These are phyloP conservation scores for Fusarium subtropicale DNA, from an alignment of 2,329 filamentous ascomycete species.

Conservation along the genomic window DNA sequence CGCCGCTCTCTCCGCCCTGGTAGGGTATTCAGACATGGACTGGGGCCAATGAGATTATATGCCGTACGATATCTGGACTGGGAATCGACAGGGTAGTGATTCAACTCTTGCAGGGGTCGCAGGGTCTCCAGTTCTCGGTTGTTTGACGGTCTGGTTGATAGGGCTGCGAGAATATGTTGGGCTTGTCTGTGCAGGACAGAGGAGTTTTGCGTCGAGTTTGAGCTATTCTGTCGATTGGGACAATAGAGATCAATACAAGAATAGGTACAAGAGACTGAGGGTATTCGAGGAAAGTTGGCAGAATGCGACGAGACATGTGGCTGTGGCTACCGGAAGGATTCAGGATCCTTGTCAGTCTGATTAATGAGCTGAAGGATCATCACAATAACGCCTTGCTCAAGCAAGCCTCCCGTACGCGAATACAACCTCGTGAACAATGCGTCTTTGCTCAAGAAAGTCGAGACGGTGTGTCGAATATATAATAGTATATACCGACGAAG, in stretches of 20 bases:
- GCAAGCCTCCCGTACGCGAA: not conserved
- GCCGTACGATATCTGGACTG: not conserved
- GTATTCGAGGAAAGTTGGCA: not conserved
- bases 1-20: not conserved
- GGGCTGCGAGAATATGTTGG: not conserved
- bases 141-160: not conserved
- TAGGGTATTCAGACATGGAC: not conserved
- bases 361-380: not conserved
- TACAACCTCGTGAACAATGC: not conserved
- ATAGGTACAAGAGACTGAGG: too few relatives aligned
- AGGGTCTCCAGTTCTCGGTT: not conserved
- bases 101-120: not conserved
- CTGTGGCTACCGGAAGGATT: not conserved
- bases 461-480: not conserved
- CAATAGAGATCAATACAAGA: too few relatives aligned
- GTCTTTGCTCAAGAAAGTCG: not conserved
- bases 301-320: not conserved
- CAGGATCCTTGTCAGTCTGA: not conserved
- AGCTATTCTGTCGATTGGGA: not conserved
- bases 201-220: not conserved
- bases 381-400: not conserved
- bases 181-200: not conserved
- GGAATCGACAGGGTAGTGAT: slow-evolving; percentile 1
- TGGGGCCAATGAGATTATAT: not conserved
- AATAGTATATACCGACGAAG: not conserved